Evolutionary conservation across 306 rosid genomes (phyloP).

Genomic region (Coriaria nepalensis): DNA sequence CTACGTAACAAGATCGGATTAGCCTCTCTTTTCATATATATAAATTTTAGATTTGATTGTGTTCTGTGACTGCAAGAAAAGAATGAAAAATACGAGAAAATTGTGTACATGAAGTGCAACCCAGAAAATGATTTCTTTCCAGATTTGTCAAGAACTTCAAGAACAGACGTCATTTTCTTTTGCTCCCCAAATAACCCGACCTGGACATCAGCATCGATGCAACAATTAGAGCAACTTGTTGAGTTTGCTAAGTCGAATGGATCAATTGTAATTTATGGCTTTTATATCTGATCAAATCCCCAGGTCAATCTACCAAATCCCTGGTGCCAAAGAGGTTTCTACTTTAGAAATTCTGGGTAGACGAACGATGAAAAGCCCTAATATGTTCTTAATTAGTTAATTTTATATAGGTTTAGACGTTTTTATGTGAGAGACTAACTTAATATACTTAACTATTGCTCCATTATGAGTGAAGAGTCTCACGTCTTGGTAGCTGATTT

Average conservation of each 20-base stretch:
- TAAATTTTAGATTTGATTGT: constrained; percentile 1
- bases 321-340: constrained; percentile 53
- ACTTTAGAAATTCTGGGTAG: no score
- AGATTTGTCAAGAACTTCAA: constrained; percentile 25
- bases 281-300: constrained; percentile 50
- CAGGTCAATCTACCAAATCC: constrained; percentile 50
- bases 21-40: background rate
- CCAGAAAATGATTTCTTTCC: constrained; percentile 39
- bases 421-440: no score
- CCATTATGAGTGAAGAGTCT: no score
- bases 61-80: constrained; percentile 13
- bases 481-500: no score
- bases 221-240: constrained; percentile 37
- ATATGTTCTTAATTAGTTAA: no score
- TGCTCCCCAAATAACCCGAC: constrained; percentile 65
- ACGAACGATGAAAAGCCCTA: no score
- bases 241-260: constrained; percentile 49
- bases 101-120: constrained; percentile 42
- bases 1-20: background rate
- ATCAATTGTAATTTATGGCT: constrained; percentile 35
- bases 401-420: no score
- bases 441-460: no score
- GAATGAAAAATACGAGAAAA: constrained; percentile 27
- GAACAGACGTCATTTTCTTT: constrained; percentile 40
- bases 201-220: constrained; percentile 35